Base-by-base conservation (phyloP, 306 rosid genomes). In the Casuarina cunninghamiana region DNA sequence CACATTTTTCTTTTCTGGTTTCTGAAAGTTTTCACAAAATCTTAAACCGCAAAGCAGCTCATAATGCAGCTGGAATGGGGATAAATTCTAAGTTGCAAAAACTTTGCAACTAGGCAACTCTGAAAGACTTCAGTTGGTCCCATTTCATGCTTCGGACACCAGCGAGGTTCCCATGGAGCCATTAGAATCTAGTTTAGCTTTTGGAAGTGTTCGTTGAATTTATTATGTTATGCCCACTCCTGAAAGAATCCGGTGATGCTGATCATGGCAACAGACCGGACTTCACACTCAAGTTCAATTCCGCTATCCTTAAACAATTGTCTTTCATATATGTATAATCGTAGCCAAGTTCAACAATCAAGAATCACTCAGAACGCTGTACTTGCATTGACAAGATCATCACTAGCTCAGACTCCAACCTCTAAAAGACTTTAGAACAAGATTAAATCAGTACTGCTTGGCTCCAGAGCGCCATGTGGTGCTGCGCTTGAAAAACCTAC, bases 401-500 rank as follows among this genome's bases (percentile, higher is more conserved):
- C 63, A 57, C 63, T 57, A 21, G 63, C 13, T 9, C 5, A 21
- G 3, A 57, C 32, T 57, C 21, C 8, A 45, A 45, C 10, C 49
- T 2, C 10, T 4, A 21, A 57, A 8, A 57, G 3, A 55, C 19
- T 15, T 12, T 26, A 10, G 49, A 45, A 45, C 49, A 45, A 6
- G 51, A 9, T 58, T 3, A 66, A 66, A 16, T 37, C 21, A 6
- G 10, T 2, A 12, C 43, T 7, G 8, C 26, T 66, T 17, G 50
- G 11, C 42, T 66, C 50, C 1, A 66, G 5, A 65, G 46, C 3
- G 7, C 19, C 12, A 66, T 42, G 50, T n/a, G 71, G 16, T 7
- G 71, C 32, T 15, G 71, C 3, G 13, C 37, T 66, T 66, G 71
- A 66, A 17, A 63, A 66, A 66, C 50, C 71, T 66, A 66, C 71